Evolutionary conservation across 768 basidiomycete species (phyloP), one percentile per base, ranked within the genome.

Genomic region (Rhodocollybia butyracea): DNA sequence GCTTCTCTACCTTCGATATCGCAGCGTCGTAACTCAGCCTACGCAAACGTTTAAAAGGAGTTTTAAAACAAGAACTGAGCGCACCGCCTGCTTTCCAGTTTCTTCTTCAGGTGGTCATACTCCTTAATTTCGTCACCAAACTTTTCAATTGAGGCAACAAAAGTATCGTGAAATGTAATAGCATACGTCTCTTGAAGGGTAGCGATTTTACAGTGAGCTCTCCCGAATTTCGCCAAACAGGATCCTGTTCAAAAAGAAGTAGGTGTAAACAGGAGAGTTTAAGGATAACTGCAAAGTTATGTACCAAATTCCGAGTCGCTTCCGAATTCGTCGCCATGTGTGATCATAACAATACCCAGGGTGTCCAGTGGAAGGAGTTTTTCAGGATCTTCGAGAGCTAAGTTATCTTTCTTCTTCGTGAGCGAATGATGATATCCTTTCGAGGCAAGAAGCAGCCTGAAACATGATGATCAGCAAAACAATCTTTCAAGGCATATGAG

Each of bases 271-370:
- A 13, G 22, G 12, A 36, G 3, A 11, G 26, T 19, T 22, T 29
- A 54, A 39, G 22, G 24, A 24, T 13, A 51, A 19, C 40, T 48
- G 34, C 19, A 32, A 39, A 40, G 8, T 42, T 13, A 62, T 70
- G 38, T 56, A 85, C 88, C 89, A 64, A 84, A 91, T 0, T 79
- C 76, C 40, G 89, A 91, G 57, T 89, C 86, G 1, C 82, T 79
- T n/a, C 82, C 82, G 64, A 89, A 86, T 63, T 92, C 83, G 60
- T 91, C 89, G 13, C 92, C 92, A 63, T 92, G 89, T 24, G 80
- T 75, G 54, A 92, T 86, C 92, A 94, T 93, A 43, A 91, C 88
- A 52, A 91, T 77, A 1, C 93, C 93, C 10, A 96, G 74, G 27
- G 84, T 81, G 60, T 94, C 92, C 27, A 91, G 74, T 0, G 88